Conservation (phyloP, 257 asterid species). For the Solanum boliviense region DNA sequence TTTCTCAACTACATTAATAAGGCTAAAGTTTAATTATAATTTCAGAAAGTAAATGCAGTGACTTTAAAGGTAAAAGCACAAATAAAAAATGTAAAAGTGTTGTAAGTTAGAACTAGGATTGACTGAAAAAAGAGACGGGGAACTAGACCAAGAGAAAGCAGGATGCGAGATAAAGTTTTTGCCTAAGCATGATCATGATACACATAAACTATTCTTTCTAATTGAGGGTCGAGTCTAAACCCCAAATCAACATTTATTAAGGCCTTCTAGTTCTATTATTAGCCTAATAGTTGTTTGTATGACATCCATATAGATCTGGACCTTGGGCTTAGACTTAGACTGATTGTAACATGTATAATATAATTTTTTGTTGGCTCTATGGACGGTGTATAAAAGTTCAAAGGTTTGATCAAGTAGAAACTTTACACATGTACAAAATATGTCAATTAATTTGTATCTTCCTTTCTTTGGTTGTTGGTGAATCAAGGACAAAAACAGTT, state of each 20-base stretch:
- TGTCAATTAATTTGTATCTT: background rate
- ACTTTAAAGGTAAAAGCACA: background rate
- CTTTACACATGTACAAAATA: background rate
- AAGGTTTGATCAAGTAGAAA: background rate
- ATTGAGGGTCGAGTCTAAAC: too few species aligned
- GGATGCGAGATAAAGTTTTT: accelerated
- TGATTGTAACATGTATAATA: background rate
- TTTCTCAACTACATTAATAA: background rate
- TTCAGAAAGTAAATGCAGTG: background rate
- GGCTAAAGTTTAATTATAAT: background rate
- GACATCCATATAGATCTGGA: background rate
- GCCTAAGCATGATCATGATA: too few species aligned
- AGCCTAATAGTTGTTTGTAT: background rate
- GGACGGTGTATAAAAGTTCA: background rate
- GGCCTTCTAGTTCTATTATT: too few species aligned
- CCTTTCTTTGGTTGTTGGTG: background rate
- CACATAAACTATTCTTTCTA: too few species aligned
- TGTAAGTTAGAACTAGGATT: background rate
- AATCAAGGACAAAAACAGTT: background rate
- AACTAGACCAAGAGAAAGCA: background rate
- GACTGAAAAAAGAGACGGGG: background rate
- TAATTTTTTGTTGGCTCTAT: background rate
- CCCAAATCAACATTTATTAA: too few species aligned
- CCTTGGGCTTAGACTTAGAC: background rate
- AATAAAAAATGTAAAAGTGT: too few species aligned